Evolutionary conservation across 768 basidiomycete genomes (phyloP).

Genomic region (Suillus brevipes): DNA sequence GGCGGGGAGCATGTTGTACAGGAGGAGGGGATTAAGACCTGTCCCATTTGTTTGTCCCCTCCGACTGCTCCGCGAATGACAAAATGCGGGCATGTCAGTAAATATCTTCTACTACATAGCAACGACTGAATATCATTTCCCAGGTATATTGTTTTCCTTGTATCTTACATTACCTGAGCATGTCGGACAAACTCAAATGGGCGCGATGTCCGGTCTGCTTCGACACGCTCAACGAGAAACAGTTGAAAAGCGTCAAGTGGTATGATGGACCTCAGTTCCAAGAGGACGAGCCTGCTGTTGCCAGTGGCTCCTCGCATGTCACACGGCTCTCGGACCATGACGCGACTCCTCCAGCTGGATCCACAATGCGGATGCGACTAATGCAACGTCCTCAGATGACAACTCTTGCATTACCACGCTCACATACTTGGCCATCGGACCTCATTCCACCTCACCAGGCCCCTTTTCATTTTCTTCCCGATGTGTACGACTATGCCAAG

Average conservation of each 20-base stretch:
- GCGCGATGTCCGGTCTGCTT: conserved; percentile 95
- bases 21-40: conserved; percentile 68
- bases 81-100: conserved; percentile 94
- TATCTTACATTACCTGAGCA: conserved; percentile 86
- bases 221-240: conserved; percentile 86
- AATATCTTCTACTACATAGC: background rate
- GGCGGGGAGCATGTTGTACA: conserved; percentile 38
- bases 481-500: conserved; percentile 82
- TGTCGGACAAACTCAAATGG: conserved; percentile 82
- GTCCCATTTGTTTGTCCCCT: conserved; percentile 94
- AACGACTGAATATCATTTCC: conserved; percentile 17
- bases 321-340: conserved; percentile 37
- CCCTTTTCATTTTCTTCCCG: conserved; percentile 94
- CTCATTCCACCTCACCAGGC: conserved; percentile 88
- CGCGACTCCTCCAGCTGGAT: conserved; percentile 50
- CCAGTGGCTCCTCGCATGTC: conserved; percentile 48
- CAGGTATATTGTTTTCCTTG: conserved; percentile 96
- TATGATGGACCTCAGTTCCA: conserved; percentile 51
- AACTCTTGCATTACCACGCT: conserved; percentile 91
- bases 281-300: conserved; percentile 29
- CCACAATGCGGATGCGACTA: conserved; percentile 78
- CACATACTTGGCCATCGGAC: conserved; percentile 92
- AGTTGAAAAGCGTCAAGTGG: conserved; percentile 94
- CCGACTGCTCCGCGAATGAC: conserved; percentile 92
- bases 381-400: conserved; percentile 94